Conservation (phyloP, 768 basidiomycete genomes). For the Mycena kentingensis region DNA sequence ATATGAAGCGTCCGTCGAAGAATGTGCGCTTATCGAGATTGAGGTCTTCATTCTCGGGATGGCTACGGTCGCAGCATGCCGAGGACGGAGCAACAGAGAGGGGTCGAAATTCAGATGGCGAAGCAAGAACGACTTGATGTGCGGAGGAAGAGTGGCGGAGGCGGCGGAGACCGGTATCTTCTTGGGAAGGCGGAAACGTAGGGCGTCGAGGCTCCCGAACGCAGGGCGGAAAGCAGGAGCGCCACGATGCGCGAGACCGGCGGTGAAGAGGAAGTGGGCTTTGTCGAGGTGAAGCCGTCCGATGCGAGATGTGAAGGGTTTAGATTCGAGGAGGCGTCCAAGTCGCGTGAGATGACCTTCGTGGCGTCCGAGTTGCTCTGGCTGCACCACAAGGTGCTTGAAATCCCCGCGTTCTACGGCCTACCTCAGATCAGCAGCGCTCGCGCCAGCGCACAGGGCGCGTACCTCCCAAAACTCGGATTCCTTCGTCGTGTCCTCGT, state of each 20-base stretch:
- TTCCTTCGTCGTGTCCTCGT: conserved; percentile 24
- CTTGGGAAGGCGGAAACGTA: conserved; percentile 18
- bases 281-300: conserved; percentile 27
- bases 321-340: conserved; percentile 10
- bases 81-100: not conserved
- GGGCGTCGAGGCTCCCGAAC: conserved; percentile 23
- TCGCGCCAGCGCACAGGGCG: too few relatives aligned
- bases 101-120: conserved; percentile 16
- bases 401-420: conserved; percentile 7
- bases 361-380: conserved; percentile 17
- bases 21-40: conserved; percentile 4
- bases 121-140: conserved; percentile 22
- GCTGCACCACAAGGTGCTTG: conserved; percentile 18
- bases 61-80: conserved; percentile 3
- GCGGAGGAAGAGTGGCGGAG: conserved; percentile 28
- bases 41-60: not conserved
- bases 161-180: conserved; percentile 14
- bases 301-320: conserved; percentile 5
- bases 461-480: conserved; percentile 17
- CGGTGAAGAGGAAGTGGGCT: conserved; percentile 25
- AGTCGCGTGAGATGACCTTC: conserved; percentile 23
- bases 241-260: conserved; percentile 26
- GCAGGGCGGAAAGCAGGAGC: conserved; percentile 26
- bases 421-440: conserved; percentile 1
- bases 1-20: conserved; percentile 8